These are phyloP conservation scores for Macadamia tetraphylla DNA, from an alignment of 164 flowering plant species.

Conservation along the genomic window DNA sequence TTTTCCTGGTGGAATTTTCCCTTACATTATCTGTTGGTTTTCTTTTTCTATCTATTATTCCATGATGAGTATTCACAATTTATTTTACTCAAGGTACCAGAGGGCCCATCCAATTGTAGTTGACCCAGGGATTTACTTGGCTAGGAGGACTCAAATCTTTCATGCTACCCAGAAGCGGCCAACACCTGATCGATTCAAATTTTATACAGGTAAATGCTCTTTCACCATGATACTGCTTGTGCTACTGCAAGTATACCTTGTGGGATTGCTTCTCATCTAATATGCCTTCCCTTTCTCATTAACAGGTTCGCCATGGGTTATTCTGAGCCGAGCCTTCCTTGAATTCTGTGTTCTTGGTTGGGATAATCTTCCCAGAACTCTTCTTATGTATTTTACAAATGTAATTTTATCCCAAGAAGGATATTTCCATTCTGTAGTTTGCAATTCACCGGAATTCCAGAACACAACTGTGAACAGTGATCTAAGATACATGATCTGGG, in stretches of 20 bases:
- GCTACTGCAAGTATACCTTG: background rate
- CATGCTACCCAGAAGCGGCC: slow-evolving; percentile 79
- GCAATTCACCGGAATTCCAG: slow-evolving; percentile 77
- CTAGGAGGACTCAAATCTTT: slow-evolving; percentile 73
- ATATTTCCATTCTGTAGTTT: slow-evolving; percentile 80
- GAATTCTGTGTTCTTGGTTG: slow-evolving; percentile 83
- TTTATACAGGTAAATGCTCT: slow-evolving; percentile 67
- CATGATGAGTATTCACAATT: background rate
- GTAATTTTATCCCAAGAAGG: slow-evolving; percentile 69
- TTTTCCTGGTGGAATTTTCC: too few relatives aligned
- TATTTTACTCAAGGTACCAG: slow-evolving; percentile 40
- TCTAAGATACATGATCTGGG: slow-evolving; percentile 80
- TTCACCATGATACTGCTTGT: background rate
- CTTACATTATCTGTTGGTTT: too few relatives aligned
- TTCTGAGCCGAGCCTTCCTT: slow-evolving; percentile 66
- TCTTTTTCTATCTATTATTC: background rate
- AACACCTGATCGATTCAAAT: slow-evolving; percentile 74
- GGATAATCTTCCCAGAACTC: slow-evolving; percentile 89
- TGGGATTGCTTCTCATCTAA: background rate
- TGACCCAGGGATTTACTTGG: slow-evolving; percentile 75
- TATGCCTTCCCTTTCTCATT: slow-evolving; percentile 6
- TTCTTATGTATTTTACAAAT: slow-evolving; percentile 81
- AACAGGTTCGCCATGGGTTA: slow-evolving; percentile 93
- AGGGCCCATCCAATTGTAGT: slow-evolving; percentile 69
- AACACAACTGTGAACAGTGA: slow-evolving; percentile 79